Percentiles rank a stretch among this genome's conserved stretches.
phyloP scores from a whole-genome alignment of 1,284 basidiomycete genomes.

The Schizophyllum amplum region DNA sequence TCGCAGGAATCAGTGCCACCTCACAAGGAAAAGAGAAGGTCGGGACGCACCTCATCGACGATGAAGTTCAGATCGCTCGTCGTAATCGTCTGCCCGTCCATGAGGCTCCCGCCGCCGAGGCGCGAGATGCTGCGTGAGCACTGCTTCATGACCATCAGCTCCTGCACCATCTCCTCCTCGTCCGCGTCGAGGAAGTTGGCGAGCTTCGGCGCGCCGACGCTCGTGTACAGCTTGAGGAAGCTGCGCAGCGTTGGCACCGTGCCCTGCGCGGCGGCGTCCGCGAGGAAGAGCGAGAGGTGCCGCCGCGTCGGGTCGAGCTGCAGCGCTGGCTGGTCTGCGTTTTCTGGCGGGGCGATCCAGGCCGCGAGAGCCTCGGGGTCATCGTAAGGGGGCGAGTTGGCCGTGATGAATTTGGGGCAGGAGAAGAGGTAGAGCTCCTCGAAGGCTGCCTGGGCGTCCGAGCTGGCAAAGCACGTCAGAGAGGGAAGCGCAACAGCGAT shows the following conservation, averaged over 20 bases:
- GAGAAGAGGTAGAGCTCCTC: slow-evolving; percentile 94
- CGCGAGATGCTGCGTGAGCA: slow-evolving; percentile 70
- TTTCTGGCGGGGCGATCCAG: slow-evolving; percentile 22
- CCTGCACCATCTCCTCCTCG: slow-evolving; percentile 92
- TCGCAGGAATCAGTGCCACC: not conserved
- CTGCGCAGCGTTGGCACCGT: slow-evolving; percentile 83
- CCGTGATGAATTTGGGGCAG: slow-evolving; percentile 94
- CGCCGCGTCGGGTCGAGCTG: slow-evolving; percentile 71
- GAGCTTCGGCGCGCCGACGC: slow-evolving; percentile 86
- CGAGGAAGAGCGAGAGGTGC: slow-evolving; percentile 78
- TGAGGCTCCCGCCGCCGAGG: slow-evolving; percentile 44
- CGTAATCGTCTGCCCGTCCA: slow-evolving; percentile 83
- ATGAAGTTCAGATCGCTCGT: slow-evolving; percentile 95
- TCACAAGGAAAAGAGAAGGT: slow-evolving; percentile 1
- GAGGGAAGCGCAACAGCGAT: not conserved
- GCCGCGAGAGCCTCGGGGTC: slow-evolving; percentile 59
- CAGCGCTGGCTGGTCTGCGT: slow-evolving; percentile 16
- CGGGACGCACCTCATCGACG: slow-evolving; percentile 72
- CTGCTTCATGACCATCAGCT: slow-evolving; percentile 96
- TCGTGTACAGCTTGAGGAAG: slow-evolving; percentile 94
- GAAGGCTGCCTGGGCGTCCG: slow-evolving; percentile 78
- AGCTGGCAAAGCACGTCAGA: slow-evolving; percentile 23
- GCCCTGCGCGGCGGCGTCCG: slow-evolving; percentile 69
- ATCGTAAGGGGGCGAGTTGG: slow-evolving; percentile 91
- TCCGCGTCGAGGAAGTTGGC: slow-evolving; percentile 85